phyloP scores from a whole-genome alignment of 177 flowering plant species.

The Viscum album region DNA sequence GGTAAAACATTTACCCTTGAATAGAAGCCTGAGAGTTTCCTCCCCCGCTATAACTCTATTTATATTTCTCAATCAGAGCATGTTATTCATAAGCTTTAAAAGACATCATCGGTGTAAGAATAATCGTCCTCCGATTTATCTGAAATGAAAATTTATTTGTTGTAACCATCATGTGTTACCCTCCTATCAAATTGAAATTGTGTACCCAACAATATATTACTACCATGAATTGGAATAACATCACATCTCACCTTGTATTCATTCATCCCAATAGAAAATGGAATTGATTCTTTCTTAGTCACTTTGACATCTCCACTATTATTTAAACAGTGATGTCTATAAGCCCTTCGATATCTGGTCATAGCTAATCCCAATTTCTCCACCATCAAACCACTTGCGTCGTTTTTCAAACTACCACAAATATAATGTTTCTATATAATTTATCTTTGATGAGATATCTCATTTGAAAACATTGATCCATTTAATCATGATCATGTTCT shows the following conservation, averaged over 20 bases:
- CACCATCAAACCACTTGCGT: background rate
- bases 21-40: background rate
- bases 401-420: background rate
- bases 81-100: background rate
- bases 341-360: background rate
- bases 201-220: background rate
- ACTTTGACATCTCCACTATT: background rate
- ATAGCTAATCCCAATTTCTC: background rate
- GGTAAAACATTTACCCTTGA: background rate
- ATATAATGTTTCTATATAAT: background rate
- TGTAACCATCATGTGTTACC: background rate
- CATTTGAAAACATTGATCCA: background rate
- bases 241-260: background rate
- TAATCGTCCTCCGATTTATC: background rate
- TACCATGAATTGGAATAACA: background rate
- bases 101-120: background rate
- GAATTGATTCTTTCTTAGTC: background rate
- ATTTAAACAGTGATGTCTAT: background rate
- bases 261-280: background rate
- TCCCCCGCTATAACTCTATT: background rate
- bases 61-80: background rate
- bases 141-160: background rate
- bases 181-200: background rate
- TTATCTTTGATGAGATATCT: background rate
- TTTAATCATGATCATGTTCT: background rate